phyloP scores from a whole-genome alignment of 768 basidiomycete genomes.

The Amanita pallidorosea region DNA sequence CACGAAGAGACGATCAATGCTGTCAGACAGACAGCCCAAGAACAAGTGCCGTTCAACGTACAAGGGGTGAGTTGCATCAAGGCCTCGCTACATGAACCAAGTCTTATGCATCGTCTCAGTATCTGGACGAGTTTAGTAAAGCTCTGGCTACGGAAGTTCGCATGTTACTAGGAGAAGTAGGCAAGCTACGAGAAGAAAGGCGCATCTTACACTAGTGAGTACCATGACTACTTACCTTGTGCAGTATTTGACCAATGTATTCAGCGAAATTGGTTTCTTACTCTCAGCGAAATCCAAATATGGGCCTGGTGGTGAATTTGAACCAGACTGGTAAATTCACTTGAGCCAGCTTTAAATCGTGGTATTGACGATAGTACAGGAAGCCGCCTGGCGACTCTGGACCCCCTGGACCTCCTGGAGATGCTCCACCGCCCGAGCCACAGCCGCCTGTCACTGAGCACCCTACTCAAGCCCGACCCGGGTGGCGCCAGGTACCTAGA shows the following conservation, averaged over 20 bases:
- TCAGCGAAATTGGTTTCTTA: slow-evolving; percentile 67
- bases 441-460: slow-evolving; percentile 26
- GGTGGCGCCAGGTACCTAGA: slow-evolving; percentile 47
- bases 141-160: slow-evolving; percentile 76
- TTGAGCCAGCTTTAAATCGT: slow-evolving; percentile 6
- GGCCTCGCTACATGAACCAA: neutral
- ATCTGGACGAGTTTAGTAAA: slow-evolving; percentile 82
- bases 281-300: slow-evolving; percentile 65
- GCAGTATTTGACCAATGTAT: neutral
- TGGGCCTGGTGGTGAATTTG: slow-evolving; percentile 78
- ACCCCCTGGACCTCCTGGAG: slow-evolving; percentile 19
- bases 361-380: slow-evolving; percentile 16
- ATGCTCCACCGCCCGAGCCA: slow-evolving; percentile 22
- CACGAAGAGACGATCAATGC: slow-evolving; percentile 59
- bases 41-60: slow-evolving; percentile 77
- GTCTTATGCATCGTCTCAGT: slow-evolving; percentile 27
- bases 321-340: slow-evolving; percentile 58
- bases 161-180: slow-evolving; percentile 75
- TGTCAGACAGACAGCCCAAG: slow-evolving; percentile 59
- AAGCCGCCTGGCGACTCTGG: slow-evolving; percentile 17
- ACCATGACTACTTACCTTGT: neutral
- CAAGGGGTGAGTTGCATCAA: slow-evolving; percentile 48
- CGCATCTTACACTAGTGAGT: slow-evolving; percentile 72
- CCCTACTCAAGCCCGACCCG: slow-evolving; percentile 42
- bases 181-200: slow-evolving; percentile 71